A percentile compares a stretch with the other conserved stretches of the same genome.
Conservation (phyloP, 768 basidiomycete genomes). For the Nidularia pulvinata region DNA sequence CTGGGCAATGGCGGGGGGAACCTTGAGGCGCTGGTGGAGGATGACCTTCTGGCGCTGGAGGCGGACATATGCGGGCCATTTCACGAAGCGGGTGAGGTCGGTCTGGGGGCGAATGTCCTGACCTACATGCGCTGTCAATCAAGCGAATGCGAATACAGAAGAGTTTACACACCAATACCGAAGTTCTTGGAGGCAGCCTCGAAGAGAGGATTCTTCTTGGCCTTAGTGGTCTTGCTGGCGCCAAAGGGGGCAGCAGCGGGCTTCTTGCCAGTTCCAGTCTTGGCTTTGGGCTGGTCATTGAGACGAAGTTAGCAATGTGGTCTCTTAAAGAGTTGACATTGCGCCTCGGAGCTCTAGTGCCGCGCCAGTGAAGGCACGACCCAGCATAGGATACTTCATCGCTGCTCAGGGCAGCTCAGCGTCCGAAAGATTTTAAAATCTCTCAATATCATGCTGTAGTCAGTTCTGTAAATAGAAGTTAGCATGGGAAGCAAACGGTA, state of each 20-base stretch:
- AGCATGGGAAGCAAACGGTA: slow-evolving; percentile 17
- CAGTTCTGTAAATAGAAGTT: slow-evolving; percentile 14
- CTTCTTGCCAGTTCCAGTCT: slow-evolving; percentile 76
- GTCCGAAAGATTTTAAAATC: slow-evolving; percentile 12
- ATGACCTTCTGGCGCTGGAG: slow-evolving; percentile 99
- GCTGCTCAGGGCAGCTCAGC: slow-evolving; percentile 34
- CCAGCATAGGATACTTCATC: slow-evolving; percentile 40
- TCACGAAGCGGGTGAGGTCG: slow-evolving; percentile 97
- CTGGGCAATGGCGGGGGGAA: slow-evolving; percentile 97
- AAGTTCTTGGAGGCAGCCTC: slow-evolving; percentile 91
- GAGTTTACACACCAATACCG: slow-evolving; percentile 74
- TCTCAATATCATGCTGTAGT: slow-evolving; percentile 17
- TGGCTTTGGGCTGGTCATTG: slow-evolving; percentile 91
- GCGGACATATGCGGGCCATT: slow-evolving; percentile 99
- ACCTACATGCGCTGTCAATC: slow-evolving; percentile 41
- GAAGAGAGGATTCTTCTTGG: slow-evolving; percentile 95
- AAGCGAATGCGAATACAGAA: not conserved
- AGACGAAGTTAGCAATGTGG: slow-evolving; percentile 65
- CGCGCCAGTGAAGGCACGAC: slow-evolving; percentile 27
- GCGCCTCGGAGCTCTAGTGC: slow-evolving; percentile 59
- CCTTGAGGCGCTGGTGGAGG: slow-evolving; percentile 96
- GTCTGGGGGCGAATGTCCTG: slow-evolving; percentile 90
- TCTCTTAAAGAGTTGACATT: slow-evolving; percentile 23
- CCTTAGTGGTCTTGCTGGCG: slow-evolving; percentile 72
- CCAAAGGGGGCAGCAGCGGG: slow-evolving; percentile 85